Conservation (phyloP, 441 rosid species). For the Adansonia rubrostipa region DNA sequence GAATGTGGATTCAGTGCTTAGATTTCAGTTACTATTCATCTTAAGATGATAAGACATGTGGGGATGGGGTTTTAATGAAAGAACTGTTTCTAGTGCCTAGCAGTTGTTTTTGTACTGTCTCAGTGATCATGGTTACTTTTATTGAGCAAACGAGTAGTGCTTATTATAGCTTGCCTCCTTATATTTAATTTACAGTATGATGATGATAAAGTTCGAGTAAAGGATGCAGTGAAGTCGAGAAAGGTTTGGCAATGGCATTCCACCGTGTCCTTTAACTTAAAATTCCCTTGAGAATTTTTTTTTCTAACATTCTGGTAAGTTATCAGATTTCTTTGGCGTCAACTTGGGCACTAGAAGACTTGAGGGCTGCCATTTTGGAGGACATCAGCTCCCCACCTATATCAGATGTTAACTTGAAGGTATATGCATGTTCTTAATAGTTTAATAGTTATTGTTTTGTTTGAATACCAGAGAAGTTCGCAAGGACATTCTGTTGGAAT, state of each 20-base stretch:
- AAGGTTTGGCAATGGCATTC: conserved; percentile 44
- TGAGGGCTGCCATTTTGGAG: conserved; percentile 57
- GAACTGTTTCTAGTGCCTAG: not conserved
- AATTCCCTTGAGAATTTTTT: not conserved
- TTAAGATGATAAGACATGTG: not conserved
- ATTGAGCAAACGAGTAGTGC: not conserved
- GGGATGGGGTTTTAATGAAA: not conserved
- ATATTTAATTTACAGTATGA: conserved; percentile 50
- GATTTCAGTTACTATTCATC: not conserved
- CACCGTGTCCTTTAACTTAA: not conserved
- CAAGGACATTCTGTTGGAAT: conserved; percentile 2
- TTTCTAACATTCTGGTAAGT: conserved; percentile 32
- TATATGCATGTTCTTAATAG: conserved; percentile 26
- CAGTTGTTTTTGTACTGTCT: conserved; percentile 1
- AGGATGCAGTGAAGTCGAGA: conserved; percentile 60
- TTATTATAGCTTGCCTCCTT: conserved; percentile 7
- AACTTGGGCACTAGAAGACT: conserved; percentile 61
- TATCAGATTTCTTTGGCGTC: conserved; percentile 51
- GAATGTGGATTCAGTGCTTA: not conserved
- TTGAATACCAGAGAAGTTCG: not conserved
- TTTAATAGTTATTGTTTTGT: conserved; percentile 7
- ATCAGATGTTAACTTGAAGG: conserved; percentile 59
- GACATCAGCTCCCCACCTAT: conserved; percentile 43
- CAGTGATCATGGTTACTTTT: conserved; percentile 8
- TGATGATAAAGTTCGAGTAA: conserved; percentile 61